Evolutionary conservation across 2,329 filamentous ascomycete genomes (phyloP).

Genomic region (Nemania abortiva): DNA sequence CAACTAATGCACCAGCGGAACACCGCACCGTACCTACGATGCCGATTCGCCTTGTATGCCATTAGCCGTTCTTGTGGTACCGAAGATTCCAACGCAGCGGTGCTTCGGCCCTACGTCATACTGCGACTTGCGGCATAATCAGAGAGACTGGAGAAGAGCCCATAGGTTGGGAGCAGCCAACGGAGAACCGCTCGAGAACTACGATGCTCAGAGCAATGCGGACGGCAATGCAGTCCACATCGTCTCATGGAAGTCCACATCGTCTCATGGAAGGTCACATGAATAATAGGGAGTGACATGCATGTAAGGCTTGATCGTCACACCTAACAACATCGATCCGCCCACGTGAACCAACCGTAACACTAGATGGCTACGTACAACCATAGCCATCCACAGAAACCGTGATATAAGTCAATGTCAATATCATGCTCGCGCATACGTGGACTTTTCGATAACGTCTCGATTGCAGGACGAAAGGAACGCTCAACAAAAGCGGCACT

Average conservation of each 20-base stretch:
- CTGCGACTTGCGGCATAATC: constrained; percentile 10
- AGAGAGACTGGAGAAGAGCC: constrained; percentile 10
- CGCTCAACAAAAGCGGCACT: constrained; percentile 24
- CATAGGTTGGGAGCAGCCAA: constrained; percentile 15
- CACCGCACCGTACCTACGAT: neutral
- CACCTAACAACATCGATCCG: constrained; percentile 14
- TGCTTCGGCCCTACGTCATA: constrained; percentile 23
- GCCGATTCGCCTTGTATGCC: constrained; percentile 5
- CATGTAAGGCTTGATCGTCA: constrained; percentile 20
- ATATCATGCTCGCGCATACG: constrained; percentile 10
- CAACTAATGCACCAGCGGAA: constrained; percentile 16
- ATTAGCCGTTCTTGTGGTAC: constrained; percentile 8
- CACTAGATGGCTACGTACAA: neutral
- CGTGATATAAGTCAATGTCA: constrained; percentile 15
- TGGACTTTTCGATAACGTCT: constrained; percentile 3
- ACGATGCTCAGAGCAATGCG: neutral
- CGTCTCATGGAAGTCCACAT: constrained; percentile 11
- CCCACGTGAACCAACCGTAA: constrained; percentile 22
- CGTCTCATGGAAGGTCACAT: constrained; percentile 27
- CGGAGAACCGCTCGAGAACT: constrained; percentile 10
- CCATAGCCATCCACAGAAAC: constrained; percentile 12
- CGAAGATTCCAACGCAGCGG: constrained; percentile 2
- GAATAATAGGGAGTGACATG: constrained; percentile 27
- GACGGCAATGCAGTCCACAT: constrained; percentile 24
- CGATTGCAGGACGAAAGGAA: constrained; percentile 23